phyloP scores from a whole-genome alignment of 768 basidiomycete species.

The Tulasnella calospora region DNA sequence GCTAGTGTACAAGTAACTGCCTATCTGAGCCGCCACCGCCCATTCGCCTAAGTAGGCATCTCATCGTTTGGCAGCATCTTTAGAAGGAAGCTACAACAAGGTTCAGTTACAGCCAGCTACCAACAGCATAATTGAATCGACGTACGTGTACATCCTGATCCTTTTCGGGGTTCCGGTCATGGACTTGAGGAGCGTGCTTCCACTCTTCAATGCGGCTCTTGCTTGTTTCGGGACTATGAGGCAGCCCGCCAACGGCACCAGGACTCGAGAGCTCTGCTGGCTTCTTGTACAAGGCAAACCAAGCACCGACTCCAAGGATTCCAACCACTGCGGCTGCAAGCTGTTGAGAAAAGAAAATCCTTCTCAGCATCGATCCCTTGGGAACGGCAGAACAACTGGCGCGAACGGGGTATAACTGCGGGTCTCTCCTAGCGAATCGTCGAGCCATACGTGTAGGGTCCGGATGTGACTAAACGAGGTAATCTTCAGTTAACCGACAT shows the following conservation, averaged over 20 bases:
- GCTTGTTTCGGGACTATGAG: background rate
- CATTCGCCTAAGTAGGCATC: background rate
- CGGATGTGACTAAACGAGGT: background rate
- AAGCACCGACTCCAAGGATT: background rate
- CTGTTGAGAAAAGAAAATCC: background rate
- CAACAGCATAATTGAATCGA: background rate
- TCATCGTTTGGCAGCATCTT: background rate
- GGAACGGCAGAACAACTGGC: background rate
- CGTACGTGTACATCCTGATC: background rate
- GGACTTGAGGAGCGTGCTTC: background rate
- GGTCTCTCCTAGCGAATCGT: background rate
- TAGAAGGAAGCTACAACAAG: background rate
- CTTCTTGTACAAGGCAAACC: background rate
- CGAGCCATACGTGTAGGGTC: background rate
- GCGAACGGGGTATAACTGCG: background rate
- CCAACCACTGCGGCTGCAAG: background rate
- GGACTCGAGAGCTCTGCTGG: background rate
- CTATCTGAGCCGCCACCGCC: background rate
- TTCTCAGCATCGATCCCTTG: background rate
- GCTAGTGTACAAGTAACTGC: background rate
- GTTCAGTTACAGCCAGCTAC: background rate
- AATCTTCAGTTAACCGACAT: background rate
- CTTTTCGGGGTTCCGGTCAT: background rate
- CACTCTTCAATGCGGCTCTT: background rate
- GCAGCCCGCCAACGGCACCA: background rate